These are phyloP conservation scores for Stenogyne calaminthoides DNA, from an alignment of 305 asterid genomes.

Conservation along the genomic window DNA sequence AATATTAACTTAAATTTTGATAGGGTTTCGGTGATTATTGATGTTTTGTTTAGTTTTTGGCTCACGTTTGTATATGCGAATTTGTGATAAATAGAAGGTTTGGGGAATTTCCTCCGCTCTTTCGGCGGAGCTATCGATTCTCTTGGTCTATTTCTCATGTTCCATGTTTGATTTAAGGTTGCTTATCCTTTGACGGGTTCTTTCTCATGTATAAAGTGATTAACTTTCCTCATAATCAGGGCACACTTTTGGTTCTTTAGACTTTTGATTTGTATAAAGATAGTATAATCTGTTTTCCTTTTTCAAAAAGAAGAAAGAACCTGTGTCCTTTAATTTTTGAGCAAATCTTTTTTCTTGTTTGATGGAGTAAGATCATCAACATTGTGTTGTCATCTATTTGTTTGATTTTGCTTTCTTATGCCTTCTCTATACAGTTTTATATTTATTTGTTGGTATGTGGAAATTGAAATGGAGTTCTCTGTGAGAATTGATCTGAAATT, in stretches of 20 bases:
- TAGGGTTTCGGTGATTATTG: constrained; percentile 25
- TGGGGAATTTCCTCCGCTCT: not conserved
- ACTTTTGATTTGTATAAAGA: not conserved
- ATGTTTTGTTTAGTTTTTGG: constrained; percentile 4
- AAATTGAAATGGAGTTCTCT: not conserved
- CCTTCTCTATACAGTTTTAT: not conserved
- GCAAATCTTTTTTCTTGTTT: not conserved
- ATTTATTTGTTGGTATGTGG: not conserved
- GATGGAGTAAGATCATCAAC: not conserved
- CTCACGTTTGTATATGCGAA: not conserved
- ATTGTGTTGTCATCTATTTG: not conserved
- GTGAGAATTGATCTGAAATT: not conserved
- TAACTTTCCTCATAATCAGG: constrained; percentile 19
- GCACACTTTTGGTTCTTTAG: not conserved
- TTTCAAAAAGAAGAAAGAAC: not conserved
- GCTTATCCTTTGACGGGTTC: constrained; percentile 21
- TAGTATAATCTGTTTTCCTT: not conserved
- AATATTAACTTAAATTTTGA: not conserved
- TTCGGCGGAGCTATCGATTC: constrained; percentile 17
- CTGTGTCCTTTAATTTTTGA: not conserved
- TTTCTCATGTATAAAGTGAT: constrained; percentile 16
- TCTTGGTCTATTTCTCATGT: constrained; percentile 11
- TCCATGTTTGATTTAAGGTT: constrained; percentile 24
- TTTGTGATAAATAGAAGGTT: not conserved
- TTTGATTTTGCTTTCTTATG: not conserved